phyloP scores from a whole-genome alignment of 225 moss, liverwort and hornwort species.

The Bryum argenteum region DNA sequence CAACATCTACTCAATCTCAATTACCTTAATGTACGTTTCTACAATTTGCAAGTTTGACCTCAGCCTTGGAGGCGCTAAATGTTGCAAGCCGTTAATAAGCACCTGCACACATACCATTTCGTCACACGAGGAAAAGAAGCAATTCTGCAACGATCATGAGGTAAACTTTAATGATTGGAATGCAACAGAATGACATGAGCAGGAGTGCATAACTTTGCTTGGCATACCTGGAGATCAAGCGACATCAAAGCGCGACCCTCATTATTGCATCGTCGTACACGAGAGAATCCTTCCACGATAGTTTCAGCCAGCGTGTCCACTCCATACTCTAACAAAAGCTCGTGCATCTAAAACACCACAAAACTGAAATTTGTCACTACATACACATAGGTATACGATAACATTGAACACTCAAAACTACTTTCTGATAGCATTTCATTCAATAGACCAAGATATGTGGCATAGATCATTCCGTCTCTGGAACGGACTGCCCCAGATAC shows the following conservation, averaged over 20 bases:
- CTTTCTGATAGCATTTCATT: background rate
- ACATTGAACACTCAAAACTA: background rate
- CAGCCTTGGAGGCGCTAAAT: constrained; percentile 82
- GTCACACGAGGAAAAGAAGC: constrained; percentile 16
- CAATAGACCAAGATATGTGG: background rate
- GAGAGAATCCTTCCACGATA: constrained; percentile 88
- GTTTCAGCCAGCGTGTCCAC: constrained; percentile 89
- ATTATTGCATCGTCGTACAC: constrained; percentile 90
- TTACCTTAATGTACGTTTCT: constrained; percentile 76
- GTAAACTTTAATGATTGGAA: background rate
- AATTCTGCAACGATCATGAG: background rate
- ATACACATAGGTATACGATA: constrained; percentile 17
- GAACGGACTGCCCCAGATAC: background rate
- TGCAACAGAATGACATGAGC: background rate
- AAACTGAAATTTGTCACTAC: constrained; percentile 11
- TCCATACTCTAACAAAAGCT: constrained; percentile 88
- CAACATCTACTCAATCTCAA: background rate
- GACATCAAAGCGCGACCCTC: constrained; percentile 99
- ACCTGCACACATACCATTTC: constrained; percentile 53
- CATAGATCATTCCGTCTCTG: background rate
- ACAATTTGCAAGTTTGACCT: constrained; percentile 87
- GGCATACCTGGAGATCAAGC: constrained; percentile 90
- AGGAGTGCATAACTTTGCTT: background rate
- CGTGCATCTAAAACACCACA: constrained; percentile 66
- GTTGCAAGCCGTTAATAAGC: constrained; percentile 91